These are phyloP conservation scores for Fonsecaea monophora DNA, from an alignment of 2,329 filamentous ascomycete species.

Conservation along the genomic window DNA sequence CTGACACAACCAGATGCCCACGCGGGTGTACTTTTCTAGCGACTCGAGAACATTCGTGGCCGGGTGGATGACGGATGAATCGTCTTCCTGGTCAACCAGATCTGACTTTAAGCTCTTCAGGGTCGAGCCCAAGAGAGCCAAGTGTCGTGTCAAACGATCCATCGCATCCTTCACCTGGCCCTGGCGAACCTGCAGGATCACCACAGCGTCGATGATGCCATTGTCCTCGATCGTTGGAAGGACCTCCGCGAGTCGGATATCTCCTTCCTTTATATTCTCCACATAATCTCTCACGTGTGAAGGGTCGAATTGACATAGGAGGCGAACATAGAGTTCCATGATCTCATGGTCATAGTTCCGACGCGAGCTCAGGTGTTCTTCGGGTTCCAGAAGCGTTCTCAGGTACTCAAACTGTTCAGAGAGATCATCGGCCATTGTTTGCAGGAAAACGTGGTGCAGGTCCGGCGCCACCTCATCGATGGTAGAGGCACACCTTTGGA, in stretches of 20 bases:
- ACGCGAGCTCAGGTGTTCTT: constrained; percentile 37
- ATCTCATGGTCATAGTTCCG: constrained; percentile 60
- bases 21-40: constrained; percentile 86
- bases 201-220: constrained; percentile 89
- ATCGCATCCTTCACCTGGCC: constrained; percentile 84
- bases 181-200: constrained; percentile 87
- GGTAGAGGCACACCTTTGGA: constrained; percentile 68
- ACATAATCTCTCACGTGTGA: constrained; percentile 86
- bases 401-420: constrained; percentile 79
- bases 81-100: constrained; percentile 59
- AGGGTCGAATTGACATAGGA: constrained; percentile 88
- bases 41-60: constrained; percentile 76
- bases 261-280: constrained; percentile 73
- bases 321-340: constrained; percentile 81
- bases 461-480: constrained; percentile 68
- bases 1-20: constrained; percentile 96
- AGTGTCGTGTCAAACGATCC: constrained; percentile 79
- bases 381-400: constrained; percentile 71
- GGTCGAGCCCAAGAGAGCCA: constrained; percentile 79
- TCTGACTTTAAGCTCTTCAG: constrained; percentile 57
- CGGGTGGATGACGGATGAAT: constrained; percentile 66
- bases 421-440: constrained; percentile 65
- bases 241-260: constrained; percentile 79
- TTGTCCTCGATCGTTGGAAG: constrained; percentile 87
- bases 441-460: constrained; percentile 70